These are phyloP conservation scores for Wallacemonas sp. DNA, from an alignment of 208 protist genomes.

Conservation along the genomic window DNA sequence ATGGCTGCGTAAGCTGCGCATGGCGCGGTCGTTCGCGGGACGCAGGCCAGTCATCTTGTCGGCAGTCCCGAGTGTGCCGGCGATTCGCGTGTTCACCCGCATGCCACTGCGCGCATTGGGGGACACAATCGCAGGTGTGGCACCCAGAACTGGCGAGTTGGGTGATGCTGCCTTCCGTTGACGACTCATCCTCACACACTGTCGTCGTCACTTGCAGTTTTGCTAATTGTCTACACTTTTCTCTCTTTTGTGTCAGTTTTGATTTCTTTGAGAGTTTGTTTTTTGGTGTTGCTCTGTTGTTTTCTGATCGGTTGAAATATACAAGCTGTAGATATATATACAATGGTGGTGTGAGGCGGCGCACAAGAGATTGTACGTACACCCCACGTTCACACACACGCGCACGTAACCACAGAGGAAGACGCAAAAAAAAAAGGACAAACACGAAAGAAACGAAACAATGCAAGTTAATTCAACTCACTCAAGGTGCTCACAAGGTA, in stretches of 20 bases:
- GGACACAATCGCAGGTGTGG: background rate
- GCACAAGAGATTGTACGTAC: no score
- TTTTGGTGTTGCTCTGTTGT: no score
- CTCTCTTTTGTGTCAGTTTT: no score
- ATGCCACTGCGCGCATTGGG: background rate
- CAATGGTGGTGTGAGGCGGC: no score
- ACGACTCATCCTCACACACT: background rate
- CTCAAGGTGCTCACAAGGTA: no score
- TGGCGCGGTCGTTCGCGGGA: background rate
- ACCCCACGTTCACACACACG: background rate
- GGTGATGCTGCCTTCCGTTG: background rate
- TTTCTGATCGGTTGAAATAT: no score
- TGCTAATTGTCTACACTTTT: no score
- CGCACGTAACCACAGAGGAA: background rate
- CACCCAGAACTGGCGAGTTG: background rate
- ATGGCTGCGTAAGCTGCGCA: background rate
- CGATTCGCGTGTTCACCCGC: background rate
- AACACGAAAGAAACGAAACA: background rate
- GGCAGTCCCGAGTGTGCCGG: background rate
- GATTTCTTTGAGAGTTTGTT: no score
- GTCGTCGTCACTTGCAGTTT: background rate
- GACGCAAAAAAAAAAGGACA: background rate
- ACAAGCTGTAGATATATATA: no score
- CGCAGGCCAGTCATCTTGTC: slow-evolving; percentile 5
- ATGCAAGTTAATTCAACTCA: background rate